Base-by-base conservation (phyloP, 2,329 filamentous ascomycete species). In the Pseudopyricularia cyperi region DNA sequence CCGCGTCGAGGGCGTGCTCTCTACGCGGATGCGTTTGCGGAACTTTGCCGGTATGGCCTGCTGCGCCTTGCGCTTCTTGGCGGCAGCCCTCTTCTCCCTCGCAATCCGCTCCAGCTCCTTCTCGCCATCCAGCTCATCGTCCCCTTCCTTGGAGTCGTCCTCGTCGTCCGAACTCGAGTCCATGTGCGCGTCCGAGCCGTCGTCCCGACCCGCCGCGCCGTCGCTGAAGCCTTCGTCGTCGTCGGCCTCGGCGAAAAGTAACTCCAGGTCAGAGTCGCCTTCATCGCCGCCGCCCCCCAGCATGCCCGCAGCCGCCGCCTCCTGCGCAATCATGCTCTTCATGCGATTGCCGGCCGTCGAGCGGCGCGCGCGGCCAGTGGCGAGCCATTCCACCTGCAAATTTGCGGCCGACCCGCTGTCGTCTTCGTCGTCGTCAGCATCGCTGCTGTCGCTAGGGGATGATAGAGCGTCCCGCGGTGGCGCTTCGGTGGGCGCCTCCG, bases 121-220 rank as follows among this genome's bases (percentile, higher is more conserved):
- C 68, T 98, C 93, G 33, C 93, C 93, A 53, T 88, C 87, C 4
- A 93, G 66, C 42, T 95, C 88, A 57, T 93, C 58, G 17, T 19
- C 54, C 7, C 26, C 80, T 19, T 75, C 76, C 28, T 63, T 65
- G 52, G 66, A 73, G 53, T 89, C 84, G 55, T 94, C 88, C 48
- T 93, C 88, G 47, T 89, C 85, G 57, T 88, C 86, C 0, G 82
- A 87, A 0, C 88, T 94, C 14, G 86, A 90, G 61, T 94, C 89
- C 72, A 96, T 84, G 47, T 87, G 83, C 58, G 87, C 82, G 63
- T 96, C 91, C 2, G 85, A 87, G 2, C 71, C 79, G 52, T 78
- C 77, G 11, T 75, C 76, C 46, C 80, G 57, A 71, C 76, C 83
- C 7, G 75, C 79, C 7, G 75, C 79, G 60, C 89, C 85, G 60